Base-by-base conservation (phyloP, 805 yeast species). In the Sugiyamaella americana region DNA sequence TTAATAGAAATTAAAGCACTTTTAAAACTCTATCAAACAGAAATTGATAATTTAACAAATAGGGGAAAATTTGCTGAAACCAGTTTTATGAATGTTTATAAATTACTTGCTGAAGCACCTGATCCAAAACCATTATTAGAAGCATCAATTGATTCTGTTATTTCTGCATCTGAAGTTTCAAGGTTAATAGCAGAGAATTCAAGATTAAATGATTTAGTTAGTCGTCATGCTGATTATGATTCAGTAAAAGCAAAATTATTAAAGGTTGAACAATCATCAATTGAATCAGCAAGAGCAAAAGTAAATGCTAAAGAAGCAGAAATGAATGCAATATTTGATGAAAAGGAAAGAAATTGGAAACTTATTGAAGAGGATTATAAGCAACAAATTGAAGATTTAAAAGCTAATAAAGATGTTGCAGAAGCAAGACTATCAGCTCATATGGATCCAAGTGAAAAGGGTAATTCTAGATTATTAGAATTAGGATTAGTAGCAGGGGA, bases 91-190 rank as follows among this genome's bases (percentile, higher is more conserved):
- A 79, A 80, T 17, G 71, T 86, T 19, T 91, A 91, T 67, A 71
- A 86, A 47, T 71, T 79, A 13, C 67, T 91, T 3, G 86, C 88
- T 3, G 96, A 89, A 62, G 89, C 94, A 0, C 97, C 97, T 0
- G 97, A 91, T 66, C 98, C 98, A 1, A 78, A 75, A 51, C 94
- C 95, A 3, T 64, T 89, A 37, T 67, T 91, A 48, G 84, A 84
- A 55, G 74, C 79, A 34, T 78, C 89, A 1, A 60, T 84, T 22
- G 86, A 81, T 42, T 76, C 86, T 3, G 77, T 83, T 5, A 63
- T 73, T 2, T 74, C 76, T 17, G 69, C 74, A 1, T 69, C 74
- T 18, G 87, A 84, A 44, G 66, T 74, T 4, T 74, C 72, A 2
- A 64, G 64, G 6, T 64, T 84, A 41, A 72, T 73, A 48, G 66